phyloP scores from a whole-genome alignment of 257 asterid genomes.

The Pogostemon cablin region DNA sequence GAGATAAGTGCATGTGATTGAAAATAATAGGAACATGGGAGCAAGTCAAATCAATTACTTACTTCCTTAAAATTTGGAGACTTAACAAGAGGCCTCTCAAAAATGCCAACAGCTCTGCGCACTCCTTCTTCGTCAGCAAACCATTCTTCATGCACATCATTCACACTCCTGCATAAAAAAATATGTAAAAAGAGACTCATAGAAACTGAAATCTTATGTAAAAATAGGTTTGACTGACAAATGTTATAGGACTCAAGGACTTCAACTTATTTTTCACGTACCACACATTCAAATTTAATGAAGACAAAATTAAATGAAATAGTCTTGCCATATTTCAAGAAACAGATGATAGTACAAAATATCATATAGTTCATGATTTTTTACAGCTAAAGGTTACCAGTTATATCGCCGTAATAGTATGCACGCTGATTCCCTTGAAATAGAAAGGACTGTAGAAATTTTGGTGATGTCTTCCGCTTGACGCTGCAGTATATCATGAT shows the following conservation, averaged over 20 bases:
- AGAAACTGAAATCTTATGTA: constrained; percentile 11
- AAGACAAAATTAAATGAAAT: constrained; percentile 5
- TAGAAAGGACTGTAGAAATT: constrained; percentile 79
- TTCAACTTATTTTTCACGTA: constrained; percentile 22
- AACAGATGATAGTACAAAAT: constrained; percentile 17
- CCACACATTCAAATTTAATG: constrained; percentile 16
- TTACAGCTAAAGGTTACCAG: constrained; percentile 51
- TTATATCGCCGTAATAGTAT: constrained; percentile 72
- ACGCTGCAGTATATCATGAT: constrained; percentile 71
- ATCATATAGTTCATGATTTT: constrained; percentile 14
- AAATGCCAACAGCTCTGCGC: constrained; percentile 74
- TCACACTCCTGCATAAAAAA: constrained; percentile 69
- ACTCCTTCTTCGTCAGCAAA: constrained; percentile 84
- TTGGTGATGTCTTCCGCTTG: constrained; percentile 76
- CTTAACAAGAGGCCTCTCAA: constrained; percentile 61
- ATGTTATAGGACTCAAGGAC: constrained; percentile 4
- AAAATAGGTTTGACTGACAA: background rate
- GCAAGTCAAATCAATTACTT: constrained; percentile 35
- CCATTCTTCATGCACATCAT: constrained; percentile 89
- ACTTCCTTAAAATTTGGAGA: constrained; percentile 57
- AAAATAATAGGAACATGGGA: constrained; percentile 14
- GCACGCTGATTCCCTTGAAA: constrained; percentile 79
- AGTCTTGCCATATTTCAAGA: constrained; percentile 1
- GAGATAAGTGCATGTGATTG: background rate
- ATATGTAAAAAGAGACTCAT: constrained; percentile 10